Evolutionary conservation across 371 early-diverging fungal genomes (phyloP), one percentile per base, ranked within the genome.

Genomic region (Dichotomocladium elegans): DNA sequence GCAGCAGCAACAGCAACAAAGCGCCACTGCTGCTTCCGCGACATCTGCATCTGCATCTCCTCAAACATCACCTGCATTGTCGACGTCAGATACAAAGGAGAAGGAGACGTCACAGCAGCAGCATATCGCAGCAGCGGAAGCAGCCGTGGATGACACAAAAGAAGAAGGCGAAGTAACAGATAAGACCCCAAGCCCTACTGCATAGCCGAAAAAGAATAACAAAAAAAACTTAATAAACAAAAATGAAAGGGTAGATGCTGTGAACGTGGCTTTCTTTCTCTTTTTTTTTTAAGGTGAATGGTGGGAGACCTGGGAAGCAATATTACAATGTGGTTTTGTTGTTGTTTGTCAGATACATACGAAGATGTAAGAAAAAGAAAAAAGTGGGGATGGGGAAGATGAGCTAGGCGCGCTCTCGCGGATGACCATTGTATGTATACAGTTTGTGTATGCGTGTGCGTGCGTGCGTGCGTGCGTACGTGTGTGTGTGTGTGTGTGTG

Each of bases 121-220:
- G 3, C 46, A 35, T n/a, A 14, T n/a, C 3, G n/a, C n/a, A 31
- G 17, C 14, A 10, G 27, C n/a, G 12, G 42, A 41, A 10, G 30
- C 37, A 27, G 12, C 55, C 17, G 44, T 26, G 28, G 57, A 33
- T n/a, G 59, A 59, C 28, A 33, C 37, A 37, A 51, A 59, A 49
- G 53, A 53, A 49, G 59, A 59, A 49, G 53, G 59, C 28, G 53
- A 52, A 24, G 53, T 53, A 11, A 29, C 51, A 4, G 58, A 58
- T 41, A 53, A 53, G 33, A 50, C 53, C 9, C 53, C 53, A 30
- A 53, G 43, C 25, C 53, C 53, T 31, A 26, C 25, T 24, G 40
- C 46, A 48, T 48, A 34, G 35, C n/a, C n/a, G n/a, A n/a, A n/a
- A n/a, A n/a, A n/a, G n/a, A n/a, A n/a, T n/a, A n/a, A n/a, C n/a